phyloP scores from a whole-genome alignment of 805 yeast genomes.

The Wickerhamiella nectarea region DNA sequence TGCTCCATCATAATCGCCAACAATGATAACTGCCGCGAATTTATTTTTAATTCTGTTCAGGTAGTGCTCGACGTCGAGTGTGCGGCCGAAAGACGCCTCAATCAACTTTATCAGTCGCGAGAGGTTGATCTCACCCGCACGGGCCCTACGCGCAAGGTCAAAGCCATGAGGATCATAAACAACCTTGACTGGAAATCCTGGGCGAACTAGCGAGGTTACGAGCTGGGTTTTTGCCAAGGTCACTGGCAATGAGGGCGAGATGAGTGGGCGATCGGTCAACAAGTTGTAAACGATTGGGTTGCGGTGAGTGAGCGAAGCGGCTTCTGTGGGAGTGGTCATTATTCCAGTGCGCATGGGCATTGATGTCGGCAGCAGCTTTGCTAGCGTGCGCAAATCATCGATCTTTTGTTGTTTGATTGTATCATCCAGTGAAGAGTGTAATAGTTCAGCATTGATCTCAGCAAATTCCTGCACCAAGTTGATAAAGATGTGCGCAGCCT shows the following conservation, averaged over 20 bases:
- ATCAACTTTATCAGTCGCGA: slow-evolving; percentile 45
- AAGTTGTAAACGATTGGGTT: slow-evolving; percentile 87
- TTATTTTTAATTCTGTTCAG: slow-evolving; percentile 47
- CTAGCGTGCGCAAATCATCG: slow-evolving; percentile 55
- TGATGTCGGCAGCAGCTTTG: slow-evolving; percentile 36
- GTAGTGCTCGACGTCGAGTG: slow-evolving; percentile 54
- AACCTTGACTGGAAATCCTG: slow-evolving; percentile 51
- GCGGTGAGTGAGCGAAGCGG: slow-evolving; percentile 37
- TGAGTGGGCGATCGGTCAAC: slow-evolving; percentile 78
- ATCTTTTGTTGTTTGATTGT: slow-evolving; percentile 28
- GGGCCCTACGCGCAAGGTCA: slow-evolving; percentile 30
- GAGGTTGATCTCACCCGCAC: slow-evolving; percentile 37
- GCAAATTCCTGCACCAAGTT: slow-evolving; percentile 72
- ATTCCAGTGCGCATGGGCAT: slow-evolving; percentile 61
- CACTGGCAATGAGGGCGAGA: slow-evolving; percentile 82
- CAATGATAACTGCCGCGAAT: slow-evolving; percentile 65
- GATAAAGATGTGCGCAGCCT: slow-evolving; percentile 67
- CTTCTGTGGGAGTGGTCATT: slow-evolving; percentile 71
- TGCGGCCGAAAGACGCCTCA: slow-evolving; percentile 64
- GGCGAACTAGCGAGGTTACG: slow-evolving; percentile 66
- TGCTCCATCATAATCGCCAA: slow-evolving; percentile 92
- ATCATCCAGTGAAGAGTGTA: slow-evolving; percentile 28
- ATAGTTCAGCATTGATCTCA: slow-evolving; percentile 47
- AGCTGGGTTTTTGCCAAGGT: slow-evolving; percentile 39
- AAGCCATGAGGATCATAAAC: slow-evolving; percentile 28